Base-by-base conservation (phyloP, 2,329 filamentous ascomycete species). In the Rosellinia necatrix region DNA sequence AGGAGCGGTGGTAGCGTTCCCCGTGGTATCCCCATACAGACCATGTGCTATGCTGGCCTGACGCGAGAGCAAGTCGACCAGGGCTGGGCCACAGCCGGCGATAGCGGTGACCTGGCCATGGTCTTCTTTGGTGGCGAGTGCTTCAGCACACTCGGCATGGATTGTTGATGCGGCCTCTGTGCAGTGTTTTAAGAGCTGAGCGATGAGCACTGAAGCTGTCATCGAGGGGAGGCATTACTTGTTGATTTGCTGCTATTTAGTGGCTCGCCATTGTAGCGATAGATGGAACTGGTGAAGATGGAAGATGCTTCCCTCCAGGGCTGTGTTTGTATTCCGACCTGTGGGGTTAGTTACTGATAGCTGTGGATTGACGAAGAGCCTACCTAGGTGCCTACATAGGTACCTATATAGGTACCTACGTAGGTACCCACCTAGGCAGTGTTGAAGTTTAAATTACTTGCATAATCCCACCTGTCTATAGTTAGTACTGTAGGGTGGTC, bases 11-110 rank as follows among this genome's bases (percentile, higher is more conserved):
- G 17, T 35, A 10, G 15, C 6, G 32, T 2, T 10, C 4, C 19
- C 12, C 15, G 17, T 9, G 19, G 17, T 19, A 6, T 42, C 41
- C 17, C 41, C 12, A n/a, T 53, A 55, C 38, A 63, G 13, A 35
- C 6, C 7, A 8, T 52, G 40, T 3, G 56, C 52, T 32, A 53
- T 53, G 3, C 49, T 48, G 13, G 66, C 66, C 52, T 68, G 66
- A 29, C 67, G 64, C 15, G 53, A 65, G 30, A 70, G 64, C 9
- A 70, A 59, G 32, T 64, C 58, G 51, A 69, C 48, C 13, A 69
- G 52, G 29, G 67, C 67, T 17, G 35, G 55, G 8, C 64, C 66
- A 29, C 67, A 70, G 17, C 61, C 64, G 15, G 43, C 58, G 32
- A 70, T 15, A 9, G 17, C 29, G 15, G 22, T 30, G 46, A 8